Base-by-base conservation (phyloP, 495 filamentous ascomycete genomes). In the Penicillium pancosmium region DNA sequence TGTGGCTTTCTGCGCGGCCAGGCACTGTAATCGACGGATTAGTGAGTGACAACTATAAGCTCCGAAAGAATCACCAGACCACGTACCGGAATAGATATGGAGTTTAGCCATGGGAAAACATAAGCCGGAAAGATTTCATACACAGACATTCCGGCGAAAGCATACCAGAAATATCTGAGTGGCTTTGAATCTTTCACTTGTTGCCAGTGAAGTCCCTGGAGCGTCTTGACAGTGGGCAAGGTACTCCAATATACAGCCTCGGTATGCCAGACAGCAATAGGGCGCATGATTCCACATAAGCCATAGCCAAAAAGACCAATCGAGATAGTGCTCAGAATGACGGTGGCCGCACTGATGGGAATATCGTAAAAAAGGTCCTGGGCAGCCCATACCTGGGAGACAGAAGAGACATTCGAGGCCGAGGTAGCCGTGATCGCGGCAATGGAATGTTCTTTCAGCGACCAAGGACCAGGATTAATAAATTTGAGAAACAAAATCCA, bases 61-160 rank as follows among this genome's bases (percentile, higher is more conserved):
- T 44, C 36, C 36, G n/a, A 44, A 15, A 8, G 19, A 18, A 16
- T 44, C 36, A 38, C 15, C 4, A n/a, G 11, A 38, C n/a, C 33
- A 65, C 63, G 1, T 58, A 71, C 68, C 55, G 82, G 80, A 34
- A 87, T 78, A 1, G 78, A 82, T 31, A 87, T 63, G 8, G 80
- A 80, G 35, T 76, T 80, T 5, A 86, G 73, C 70, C 79, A 76
- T 0, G 82, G 73, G 31, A 81, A 74, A 16, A 86, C 81, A 56
- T 81, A 86, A 16, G 80, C 78, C 1, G 83, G 84, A 41, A 86
- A 71, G n/a, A 81, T 75, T 60, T 85, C 81, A 64, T 77, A 87
- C 3, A 78, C 35, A 46, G 57, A 48, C 65, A 70, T 70, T 50
- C 71, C 68, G 6, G 54, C 47, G 25, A 74, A 65, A 11, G 73